Evolutionary conservation across 2,329 filamentous ascomycete species (phyloP).

Genomic region (Pseudogymnoascus sp.): DNA sequence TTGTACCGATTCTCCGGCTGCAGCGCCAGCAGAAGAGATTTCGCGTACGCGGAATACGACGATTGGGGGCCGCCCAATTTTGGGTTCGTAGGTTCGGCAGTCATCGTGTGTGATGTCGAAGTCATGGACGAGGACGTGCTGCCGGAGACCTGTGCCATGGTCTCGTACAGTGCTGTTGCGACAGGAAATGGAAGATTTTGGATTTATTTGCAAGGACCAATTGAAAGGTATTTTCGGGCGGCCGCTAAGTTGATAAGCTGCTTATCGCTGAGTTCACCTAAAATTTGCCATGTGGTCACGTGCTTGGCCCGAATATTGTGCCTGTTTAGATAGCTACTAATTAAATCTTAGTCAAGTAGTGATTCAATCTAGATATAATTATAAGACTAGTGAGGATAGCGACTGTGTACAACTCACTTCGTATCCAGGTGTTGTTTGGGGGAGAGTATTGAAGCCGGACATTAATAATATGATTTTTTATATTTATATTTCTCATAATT

Average conservation of each 20-base stretch:
- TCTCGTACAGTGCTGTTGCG: constrained; percentile 4
- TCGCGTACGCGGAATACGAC: constrained; percentile 33
- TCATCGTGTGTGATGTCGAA: constrained; percentile 59
- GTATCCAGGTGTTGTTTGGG: neutral
- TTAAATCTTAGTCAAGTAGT: neutral
- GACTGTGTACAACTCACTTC: too few relatives aligned
- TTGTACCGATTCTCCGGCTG: constrained; percentile 29
- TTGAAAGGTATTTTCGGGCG: constrained; percentile 11
- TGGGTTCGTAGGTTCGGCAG: constrained; percentile 38
- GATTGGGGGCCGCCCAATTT: constrained; percentile 25
- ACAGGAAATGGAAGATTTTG: constrained; percentile 9
- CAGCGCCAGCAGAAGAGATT: constrained; percentile 23
- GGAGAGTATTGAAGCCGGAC: neutral
- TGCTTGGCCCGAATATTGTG: neutral
- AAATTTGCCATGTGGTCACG: neutral
- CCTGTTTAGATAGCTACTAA: neutral
- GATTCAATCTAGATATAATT: neutral
- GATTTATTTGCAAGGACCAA: constrained; percentile 13
- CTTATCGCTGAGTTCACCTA: constrained; percentile 2
- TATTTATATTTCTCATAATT: neutral
- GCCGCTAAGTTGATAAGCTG: constrained; percentile 9
- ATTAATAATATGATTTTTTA: neutral
- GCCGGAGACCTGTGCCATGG: constrained; percentile 16
- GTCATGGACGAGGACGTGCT: constrained; percentile 56
- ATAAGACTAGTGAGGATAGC: neutral